Conservation (phyloP, 129 eudicot genomes). For the Dittrichia graveolens region DNA sequence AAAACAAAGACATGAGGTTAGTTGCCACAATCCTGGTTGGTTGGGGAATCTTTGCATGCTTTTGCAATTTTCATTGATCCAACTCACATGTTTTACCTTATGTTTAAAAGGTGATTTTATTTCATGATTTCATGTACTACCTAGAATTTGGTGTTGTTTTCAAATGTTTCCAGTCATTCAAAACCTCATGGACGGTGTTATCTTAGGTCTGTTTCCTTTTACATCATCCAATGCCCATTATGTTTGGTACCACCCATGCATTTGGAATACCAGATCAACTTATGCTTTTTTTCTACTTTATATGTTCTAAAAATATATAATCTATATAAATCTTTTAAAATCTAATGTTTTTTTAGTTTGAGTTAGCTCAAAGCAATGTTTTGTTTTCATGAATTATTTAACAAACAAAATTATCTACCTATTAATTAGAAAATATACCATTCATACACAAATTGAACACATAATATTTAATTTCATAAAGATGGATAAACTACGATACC, state of each 20-base stretch:
- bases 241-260: slow-evolving; percentile 35
- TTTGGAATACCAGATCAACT: slow-evolving; percentile 19
- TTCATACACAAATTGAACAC: too few species aligned
- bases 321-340: neutral
- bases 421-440: too few species aligned
- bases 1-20: slow-evolving; percentile 21
- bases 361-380: too few species aligned
- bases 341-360: too few species aligned
- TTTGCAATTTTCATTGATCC: slow-evolving; percentile 18
- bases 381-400: too few species aligned
- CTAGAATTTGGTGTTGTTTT: slow-evolving; percentile 24
- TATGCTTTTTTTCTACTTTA: neutral
- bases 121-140: slow-evolving; percentile 18
- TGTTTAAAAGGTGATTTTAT: slow-evolving; percentile 8
- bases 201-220: slow-evolving; percentile 20
- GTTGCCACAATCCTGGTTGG: slow-evolving; percentile 35
- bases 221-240: slow-evolving; percentile 27
- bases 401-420: too few species aligned
- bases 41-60: slow-evolving; percentile 37
- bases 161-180: slow-evolving; percentile 8
- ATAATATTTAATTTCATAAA: too few species aligned
- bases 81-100: slow-evolving; percentile 25
- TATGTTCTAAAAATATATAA: too few species aligned
- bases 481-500: too few species aligned
- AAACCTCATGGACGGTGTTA: slow-evolving; percentile 32